These are phyloP conservation scores for Pseudogymnoascus sp. DNA, from an alignment of 2,329 filamentous ascomycete species.

Conservation along the genomic window DNA sequence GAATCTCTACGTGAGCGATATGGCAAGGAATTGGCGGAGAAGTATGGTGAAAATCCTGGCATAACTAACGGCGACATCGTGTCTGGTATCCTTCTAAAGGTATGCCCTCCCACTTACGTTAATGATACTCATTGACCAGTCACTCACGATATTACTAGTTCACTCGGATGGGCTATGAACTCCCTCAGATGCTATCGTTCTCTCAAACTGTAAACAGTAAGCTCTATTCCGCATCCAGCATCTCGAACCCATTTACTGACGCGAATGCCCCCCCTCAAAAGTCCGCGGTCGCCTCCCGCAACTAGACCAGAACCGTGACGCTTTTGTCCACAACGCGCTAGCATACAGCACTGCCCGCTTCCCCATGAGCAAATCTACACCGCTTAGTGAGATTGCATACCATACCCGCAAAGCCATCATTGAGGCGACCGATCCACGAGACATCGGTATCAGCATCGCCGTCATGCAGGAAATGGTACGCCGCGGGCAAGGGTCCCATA, in stretches of 20 bases:
- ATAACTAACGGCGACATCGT: not conserved
- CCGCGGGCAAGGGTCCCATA: not conserved
- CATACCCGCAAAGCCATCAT: not conserved
- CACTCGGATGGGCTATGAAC: not conserved
- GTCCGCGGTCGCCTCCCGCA: not conserved
- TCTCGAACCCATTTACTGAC: not conserved
- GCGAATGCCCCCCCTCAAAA: not conserved
- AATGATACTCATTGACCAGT: not conserved
- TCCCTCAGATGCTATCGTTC: not conserved
- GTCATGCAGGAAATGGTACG: not conserved
- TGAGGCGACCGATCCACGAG: not conserved
- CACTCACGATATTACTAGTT: not conserved
- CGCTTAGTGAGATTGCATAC: not conserved
- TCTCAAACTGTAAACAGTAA: not conserved
- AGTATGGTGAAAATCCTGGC: not conserved
- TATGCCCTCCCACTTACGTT: not conserved
- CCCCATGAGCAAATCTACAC: not conserved
- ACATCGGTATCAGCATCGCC: not conserved
- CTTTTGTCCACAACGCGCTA: not conserved
- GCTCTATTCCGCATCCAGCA: not conserved
- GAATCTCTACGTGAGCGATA: not conserved
- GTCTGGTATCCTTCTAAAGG: not conserved
- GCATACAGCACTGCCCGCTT: not conserved
- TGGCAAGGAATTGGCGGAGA: not conserved
- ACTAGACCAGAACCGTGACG: not conserved